Evolutionary conservation across 2,329 filamentous ascomycete species (phyloP).

Genomic region (Tolypocladium amazonense): DNA sequence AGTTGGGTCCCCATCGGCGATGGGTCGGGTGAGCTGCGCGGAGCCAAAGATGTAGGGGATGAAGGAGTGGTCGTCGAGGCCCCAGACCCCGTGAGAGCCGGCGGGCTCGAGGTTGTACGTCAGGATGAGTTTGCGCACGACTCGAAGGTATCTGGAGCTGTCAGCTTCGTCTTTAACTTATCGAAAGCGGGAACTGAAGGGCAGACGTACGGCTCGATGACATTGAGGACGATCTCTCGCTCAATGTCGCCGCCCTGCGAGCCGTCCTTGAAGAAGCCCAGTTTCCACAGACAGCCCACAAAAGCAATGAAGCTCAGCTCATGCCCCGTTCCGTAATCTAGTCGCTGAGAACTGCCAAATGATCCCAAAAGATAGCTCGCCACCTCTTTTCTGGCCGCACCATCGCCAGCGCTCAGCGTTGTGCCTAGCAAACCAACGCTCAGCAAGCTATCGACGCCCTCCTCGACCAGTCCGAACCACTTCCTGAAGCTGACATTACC

Average conservation of each 20-base stretch:
- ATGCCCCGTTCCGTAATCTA: constrained; percentile 95
- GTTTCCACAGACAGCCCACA: constrained; percentile 80
- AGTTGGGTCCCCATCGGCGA: constrained; percentile 49
- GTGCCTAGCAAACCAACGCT: constrained; percentile 16
- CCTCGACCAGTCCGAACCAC: constrained; percentile 65
- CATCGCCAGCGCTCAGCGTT: constrained; percentile 18
- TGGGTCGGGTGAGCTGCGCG: constrained; percentile 73
- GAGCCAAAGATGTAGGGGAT: constrained; percentile 91
- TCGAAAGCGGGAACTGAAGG: background rate
- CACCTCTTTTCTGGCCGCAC: constrained; percentile 55
- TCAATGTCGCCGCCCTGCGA: constrained; percentile 47
- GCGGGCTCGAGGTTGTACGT: constrained; percentile 92
- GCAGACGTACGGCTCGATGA: constrained; percentile 61
- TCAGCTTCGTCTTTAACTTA: constrained; percentile 4
- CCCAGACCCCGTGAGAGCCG: constrained; percentile 95
- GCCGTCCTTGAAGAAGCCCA: constrained; percentile 63
- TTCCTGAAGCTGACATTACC: constrained; percentile 84
- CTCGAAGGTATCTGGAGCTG: constrained; percentile 55
- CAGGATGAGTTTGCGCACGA: constrained; percentile 73
- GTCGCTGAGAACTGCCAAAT: constrained; percentile 78
- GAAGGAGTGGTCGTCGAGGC: constrained; percentile 94
- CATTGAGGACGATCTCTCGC: constrained; percentile 67
- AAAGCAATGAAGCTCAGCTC: constrained; percentile 94
- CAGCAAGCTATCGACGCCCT: constrained; percentile 34
- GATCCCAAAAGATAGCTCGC: constrained; percentile 69